phyloP scores from a whole-genome alignment of 257 asterid genomes.

The Scutellaria galericulata region DNA sequence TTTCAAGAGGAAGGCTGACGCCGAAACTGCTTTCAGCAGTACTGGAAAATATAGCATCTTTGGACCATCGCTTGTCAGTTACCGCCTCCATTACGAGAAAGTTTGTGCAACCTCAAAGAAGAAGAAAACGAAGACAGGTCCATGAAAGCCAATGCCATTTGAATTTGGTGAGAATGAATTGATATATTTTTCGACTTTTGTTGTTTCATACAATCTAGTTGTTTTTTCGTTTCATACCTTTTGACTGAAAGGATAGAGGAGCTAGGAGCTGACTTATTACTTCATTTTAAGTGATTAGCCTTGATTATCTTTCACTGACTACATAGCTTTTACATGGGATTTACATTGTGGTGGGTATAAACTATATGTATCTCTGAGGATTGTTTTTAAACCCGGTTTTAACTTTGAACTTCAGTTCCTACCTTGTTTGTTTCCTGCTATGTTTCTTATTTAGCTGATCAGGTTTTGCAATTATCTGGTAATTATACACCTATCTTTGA shows the following conservation, averaged over 20 bases:
- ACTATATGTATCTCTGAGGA: conserved; percentile 6
- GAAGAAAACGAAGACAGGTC: conserved; percentile 39
- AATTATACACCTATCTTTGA: conserved; percentile 4
- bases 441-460: conserved; percentile 9
- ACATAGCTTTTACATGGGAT: conserved; percentile 23
- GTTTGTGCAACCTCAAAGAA: conserved; percentile 43
- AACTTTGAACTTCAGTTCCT: conserved; percentile 2
- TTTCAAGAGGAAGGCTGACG: conserved; percentile 63
- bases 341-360: conserved; percentile 25
- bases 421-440: not conserved
- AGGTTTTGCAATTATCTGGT: conserved; percentile 7
- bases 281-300: conserved; percentile 34
- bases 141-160: conserved; percentile 29
- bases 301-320: conserved; percentile 10
- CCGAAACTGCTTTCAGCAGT: conserved; percentile 76
- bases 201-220: conserved; percentile 11
- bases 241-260: conserved; percentile 32
- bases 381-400: conserved; percentile 18
- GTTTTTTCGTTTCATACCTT: conserved; percentile 26
- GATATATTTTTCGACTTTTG: conserved; percentile 20
- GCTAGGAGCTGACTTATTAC: conserved; percentile 42
- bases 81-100: conserved; percentile 56
- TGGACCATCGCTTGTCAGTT: conserved; percentile 75
- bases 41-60: conserved; percentile 68
- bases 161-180: conserved; percentile 38